Evolutionary conservation across 1,139 yeast species (phyloP), one percentile per base, ranked within the genome.

Genomic region (Taphrina communis): DNA sequence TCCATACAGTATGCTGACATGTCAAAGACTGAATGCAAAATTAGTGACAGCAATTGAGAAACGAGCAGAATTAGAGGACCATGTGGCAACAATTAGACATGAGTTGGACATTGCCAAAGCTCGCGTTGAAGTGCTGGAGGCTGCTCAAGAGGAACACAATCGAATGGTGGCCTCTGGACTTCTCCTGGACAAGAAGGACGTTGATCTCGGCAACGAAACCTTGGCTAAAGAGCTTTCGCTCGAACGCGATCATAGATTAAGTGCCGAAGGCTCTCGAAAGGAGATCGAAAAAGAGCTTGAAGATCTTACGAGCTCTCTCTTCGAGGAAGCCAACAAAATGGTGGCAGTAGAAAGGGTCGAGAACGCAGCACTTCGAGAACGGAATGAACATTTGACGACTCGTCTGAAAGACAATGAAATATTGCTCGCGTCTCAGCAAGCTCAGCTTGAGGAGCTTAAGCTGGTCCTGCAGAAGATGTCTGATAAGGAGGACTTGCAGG

Each of bases 371-470:
- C 75, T 76, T 70, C 78, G 77, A 66, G 73, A 75, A 51, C 74
- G 77, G 59, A 88, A 86, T 74, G 79, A 82, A 66, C 87, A 85
- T 74, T 79, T 93, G 62, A 79, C 83, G 50, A 88, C 85, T 70
- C 91, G 89, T 71, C 76, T 92, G 60, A 84, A 82, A 51, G 97
- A 92, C 75, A 88, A 88, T 75, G 90, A 92, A 74, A 79, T 82
- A 12, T 82, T 91, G 17, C 82, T 93, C 68, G 88, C 83, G 39
- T 84, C 86, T 69, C 77, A 90, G 70, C 89, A 87, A 73, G 85
- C 84, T 58, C 97, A 93, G 78, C 80, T 92, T 72, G 80, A 80
- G 38, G 91, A 87, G 70, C 81, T 93, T 72, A 92, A 92, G 76
- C 80, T 78, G 19, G 83, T 89, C 31, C 75, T 87, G 38, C 83